Evolutionary conservation across 495 filamentous ascomycete species (phyloP), one percentile per base, ranked within the genome.

Genomic region (Pyrenopolyporus hunteri): DNA sequence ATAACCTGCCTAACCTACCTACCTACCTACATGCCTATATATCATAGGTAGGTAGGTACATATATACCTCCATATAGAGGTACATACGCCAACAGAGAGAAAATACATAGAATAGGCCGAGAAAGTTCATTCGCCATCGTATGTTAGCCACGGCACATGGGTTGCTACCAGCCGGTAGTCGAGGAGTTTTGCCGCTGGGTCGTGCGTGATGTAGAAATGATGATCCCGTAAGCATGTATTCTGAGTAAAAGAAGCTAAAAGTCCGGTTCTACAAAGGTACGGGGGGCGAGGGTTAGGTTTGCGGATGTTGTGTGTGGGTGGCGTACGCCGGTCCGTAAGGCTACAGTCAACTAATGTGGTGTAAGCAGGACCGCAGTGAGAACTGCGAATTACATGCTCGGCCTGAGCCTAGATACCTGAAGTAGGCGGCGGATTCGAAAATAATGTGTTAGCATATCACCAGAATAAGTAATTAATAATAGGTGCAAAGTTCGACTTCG

Each of bases 251-350:
- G 5, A 29, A 29, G 47, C 25, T 39, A 39, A 6, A 23, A 32
- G 59, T 39, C 57, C 57, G 47, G 25, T n/a, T n/a, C n/a, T n/a
- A 47, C 19, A 33, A 53, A 57, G 40, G 16, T 25, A n/a, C 8
- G 46, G 47, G 19, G 17, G 25, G n/a, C 9, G 44, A 45, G 49
- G 49, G 55, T 59, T 59, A 59, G 61, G 61, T 64, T 63, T 53
- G 50, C 32, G 49, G 40, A 26, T 14, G 11, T 9, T 26, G n/a
- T 14, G 25, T n/a, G 26, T 23, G 16, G 19, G 26, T 6, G 9
- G 3, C 20, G 23, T 26, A 23, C 42, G 14, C 14, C 14, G 19
- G 49, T 35, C 32, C 52, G 46, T 57, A 39, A 28, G 52, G 59
- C 59, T 57, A 42, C 35, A 9, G 35, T 47, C 19, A n/a, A 37